phyloP scores from a whole-genome alignment of 2,329 filamentous ascomycete species.

The Calonectria naviculata region DNA sequence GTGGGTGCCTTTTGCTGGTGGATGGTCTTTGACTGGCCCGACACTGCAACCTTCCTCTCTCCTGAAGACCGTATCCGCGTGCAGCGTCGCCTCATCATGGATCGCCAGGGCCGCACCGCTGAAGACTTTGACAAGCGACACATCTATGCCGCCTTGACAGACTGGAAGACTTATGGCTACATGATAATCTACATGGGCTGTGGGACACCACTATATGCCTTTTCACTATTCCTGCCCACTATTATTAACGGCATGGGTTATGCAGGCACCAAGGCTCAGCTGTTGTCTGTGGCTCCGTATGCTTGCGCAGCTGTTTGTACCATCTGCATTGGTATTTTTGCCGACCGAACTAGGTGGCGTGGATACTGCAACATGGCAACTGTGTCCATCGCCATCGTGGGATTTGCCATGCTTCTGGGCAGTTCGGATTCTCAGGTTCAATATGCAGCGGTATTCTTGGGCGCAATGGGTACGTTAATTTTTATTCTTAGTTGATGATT shows the following conservation, averaged over 20 bases:
- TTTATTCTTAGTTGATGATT: too few species aligned
- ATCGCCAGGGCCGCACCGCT: slow-evolving; percentile 74
- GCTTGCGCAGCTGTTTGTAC: slow-evolving; percentile 72
- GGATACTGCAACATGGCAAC: slow-evolving; percentile 76
- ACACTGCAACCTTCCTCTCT: slow-evolving; percentile 76
- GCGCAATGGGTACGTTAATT: slow-evolving; percentile 52
- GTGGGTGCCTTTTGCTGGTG: slow-evolving; percentile 75
- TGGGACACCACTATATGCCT: slow-evolving; percentile 61
- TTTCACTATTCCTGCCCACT: slow-evolving; percentile 67
- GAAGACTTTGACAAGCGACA: slow-evolving; percentile 79
- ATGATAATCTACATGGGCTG: slow-evolving; percentile 62
- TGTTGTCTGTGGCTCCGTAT: slow-evolving; percentile 69
- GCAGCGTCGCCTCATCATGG: slow-evolving; percentile 72
- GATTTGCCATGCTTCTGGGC: slow-evolving; percentile 74
- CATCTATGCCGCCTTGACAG: slow-evolving; percentile 75
- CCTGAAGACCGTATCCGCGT: slow-evolving; percentile 75
- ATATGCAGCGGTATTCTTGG: slow-evolving; percentile 77
- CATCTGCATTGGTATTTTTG: slow-evolving; percentile 70
- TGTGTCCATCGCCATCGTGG: slow-evolving; percentile 70
- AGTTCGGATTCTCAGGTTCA: slow-evolving; percentile 64
- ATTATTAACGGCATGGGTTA: slow-evolving; percentile 58
- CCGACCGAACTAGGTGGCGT: slow-evolving; percentile 72
- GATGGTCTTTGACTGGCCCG: slow-evolving; percentile 83
- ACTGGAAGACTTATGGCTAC: slow-evolving; percentile 78
- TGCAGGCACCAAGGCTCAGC: slow-evolving; percentile 57